Percentiles rank a stretch among this genome's conserved stretches.
phyloP scores from a whole-genome alignment of 225 moss, liverwort and hornwort genomes.

The Asterella californica region DNA sequence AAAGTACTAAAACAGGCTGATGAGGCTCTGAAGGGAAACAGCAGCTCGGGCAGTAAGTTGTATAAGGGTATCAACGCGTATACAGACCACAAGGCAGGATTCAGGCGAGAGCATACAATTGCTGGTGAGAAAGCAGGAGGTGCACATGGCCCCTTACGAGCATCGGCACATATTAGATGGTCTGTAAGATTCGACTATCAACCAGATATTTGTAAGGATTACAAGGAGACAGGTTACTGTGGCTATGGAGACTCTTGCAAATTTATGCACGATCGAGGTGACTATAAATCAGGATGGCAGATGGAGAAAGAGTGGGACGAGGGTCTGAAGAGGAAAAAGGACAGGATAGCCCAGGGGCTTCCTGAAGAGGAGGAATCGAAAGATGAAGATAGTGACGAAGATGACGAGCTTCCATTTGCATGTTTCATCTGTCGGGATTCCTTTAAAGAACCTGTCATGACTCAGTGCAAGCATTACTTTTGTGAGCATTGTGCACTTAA shows the following conservation, averaged over 20 bases:
- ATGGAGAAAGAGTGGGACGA: slow-evolving; percentile 97
- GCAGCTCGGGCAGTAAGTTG: slow-evolving; percentile 42
- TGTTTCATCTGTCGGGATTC: slow-evolving; percentile 87
- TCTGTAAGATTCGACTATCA: slow-evolving; percentile 92
- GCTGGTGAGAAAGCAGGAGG: slow-evolving; percentile 92
- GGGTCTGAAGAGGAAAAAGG: slow-evolving; percentile 60
- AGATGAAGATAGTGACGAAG: slow-evolving; percentile 60
- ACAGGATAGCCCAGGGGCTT: slow-evolving; percentile 55
- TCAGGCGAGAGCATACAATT: slow-evolving; percentile 85
- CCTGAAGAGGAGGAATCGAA: slow-evolving; percentile 43
- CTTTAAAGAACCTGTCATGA: slow-evolving; percentile 76
- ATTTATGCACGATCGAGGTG: slow-evolving; percentile 93
- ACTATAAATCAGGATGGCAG: slow-evolving; percentile 97
- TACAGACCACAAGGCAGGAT: slow-evolving; percentile 89
- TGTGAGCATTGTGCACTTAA: slow-evolving; percentile 96
- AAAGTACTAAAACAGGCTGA: slow-evolving; percentile 76
- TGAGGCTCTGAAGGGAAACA: slow-evolving; percentile 65
- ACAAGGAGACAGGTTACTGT: slow-evolving; percentile 95
- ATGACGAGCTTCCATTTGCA: slow-evolving; percentile 77
- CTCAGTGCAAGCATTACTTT: slow-evolving; percentile 91
- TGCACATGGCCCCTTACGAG: slow-evolving; percentile 88
- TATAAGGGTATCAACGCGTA: slow-evolving; percentile 90
- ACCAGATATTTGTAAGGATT: slow-evolving; percentile 99
- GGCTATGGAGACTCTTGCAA: slow-evolving; percentile 96
- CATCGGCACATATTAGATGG: slow-evolving; percentile 82